A percentile compares a stretch with the other conserved stretches of the same genome.
Conservation (phyloP, 441 rosid genomes). For the Codiaeum variegatum region DNA sequence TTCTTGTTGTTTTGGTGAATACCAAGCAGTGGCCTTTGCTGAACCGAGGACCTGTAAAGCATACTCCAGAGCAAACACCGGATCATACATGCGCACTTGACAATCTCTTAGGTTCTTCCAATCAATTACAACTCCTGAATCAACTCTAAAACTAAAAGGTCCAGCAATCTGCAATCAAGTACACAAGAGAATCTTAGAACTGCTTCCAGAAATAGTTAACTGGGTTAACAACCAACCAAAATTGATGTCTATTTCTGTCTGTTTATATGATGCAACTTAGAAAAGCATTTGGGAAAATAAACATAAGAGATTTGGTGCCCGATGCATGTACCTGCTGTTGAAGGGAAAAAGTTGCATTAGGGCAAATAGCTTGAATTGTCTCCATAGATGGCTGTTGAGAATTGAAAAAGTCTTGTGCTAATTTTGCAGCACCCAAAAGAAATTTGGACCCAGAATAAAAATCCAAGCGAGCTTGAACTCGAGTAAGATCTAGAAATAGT, state of each 20-base stretch:
- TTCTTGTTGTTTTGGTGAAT: conserved; percentile 69
- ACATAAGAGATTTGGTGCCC: neutral
- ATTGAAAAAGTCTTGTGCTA: conserved; percentile 59
- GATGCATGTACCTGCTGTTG: conserved; percentile 76
- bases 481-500: conserved; percentile 70
- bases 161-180: conserved; percentile 70
- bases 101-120: conserved; percentile 44
- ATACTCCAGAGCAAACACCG: conserved; percentile 76
- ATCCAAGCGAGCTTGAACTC: conserved; percentile 66
- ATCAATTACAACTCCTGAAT: conserved; percentile 57
- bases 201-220: neutral
- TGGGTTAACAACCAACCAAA: neutral
- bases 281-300: neutral
- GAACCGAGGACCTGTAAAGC: conserved; percentile 88
- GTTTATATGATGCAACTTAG: neutral
- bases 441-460: conserved; percentile 72
- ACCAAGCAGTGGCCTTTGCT: conserved; percentile 94
- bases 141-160: conserved; percentile 86
- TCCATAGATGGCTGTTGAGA: conserved; percentile 58
- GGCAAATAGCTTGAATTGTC: conserved; percentile 60
- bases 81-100: conserved; percentile 38
- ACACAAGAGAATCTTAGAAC: neutral
- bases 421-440: conserved; percentile 48
- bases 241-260: neutral
- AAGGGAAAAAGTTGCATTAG: conserved; percentile 56